Evolutionary conservation across 2,329 filamentous ascomycete species (phyloP).

Genomic region (Colletotrichum sp.): DNA sequence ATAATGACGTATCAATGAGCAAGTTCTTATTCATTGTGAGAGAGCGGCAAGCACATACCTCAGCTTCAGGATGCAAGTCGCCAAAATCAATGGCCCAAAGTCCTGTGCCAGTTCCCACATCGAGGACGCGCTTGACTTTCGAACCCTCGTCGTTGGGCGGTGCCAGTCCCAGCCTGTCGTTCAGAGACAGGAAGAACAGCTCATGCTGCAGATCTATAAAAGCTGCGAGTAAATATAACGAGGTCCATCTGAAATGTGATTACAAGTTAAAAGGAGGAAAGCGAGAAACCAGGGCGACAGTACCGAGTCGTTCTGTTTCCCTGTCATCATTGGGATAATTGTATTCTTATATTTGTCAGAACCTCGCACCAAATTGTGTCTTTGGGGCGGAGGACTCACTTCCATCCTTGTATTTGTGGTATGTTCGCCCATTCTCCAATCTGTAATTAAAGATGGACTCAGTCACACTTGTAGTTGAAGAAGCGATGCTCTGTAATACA

Average conservation of each 20-base stretch:
- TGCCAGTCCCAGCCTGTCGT: slow-evolving; percentile 26
- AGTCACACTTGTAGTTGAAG: neutral
- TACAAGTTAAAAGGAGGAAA: neutral
- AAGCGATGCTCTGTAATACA: neutral
- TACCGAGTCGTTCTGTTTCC: neutral
- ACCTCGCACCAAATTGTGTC: neutral
- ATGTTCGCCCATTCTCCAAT: neutral
- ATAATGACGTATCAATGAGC: neutral
- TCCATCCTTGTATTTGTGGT: neutral
- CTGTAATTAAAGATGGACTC: neutral
- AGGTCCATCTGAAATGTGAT: neutral
- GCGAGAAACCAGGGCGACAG: neutral
- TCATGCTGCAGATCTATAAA: slow-evolving; percentile 30
- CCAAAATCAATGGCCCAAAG: slow-evolving; percentile 51
- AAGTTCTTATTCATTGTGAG: neutral
- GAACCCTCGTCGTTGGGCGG: slow-evolving; percentile 7
- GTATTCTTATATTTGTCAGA: neutral
- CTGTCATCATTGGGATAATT: neutral
- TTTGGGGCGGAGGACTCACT: neutral
- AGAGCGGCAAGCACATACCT: slow-evolving; percentile 21
- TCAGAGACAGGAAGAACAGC: slow-evolving; percentile 27
- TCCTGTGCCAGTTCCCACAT: slow-evolving; percentile 55
- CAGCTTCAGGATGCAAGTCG: slow-evolving; percentile 19
- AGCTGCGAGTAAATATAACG: neutral
- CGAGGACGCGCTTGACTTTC: slow-evolving; percentile 34